phyloP scores from a whole-genome alignment of 768 basidiomycete genomes.

The Podaxis sp. region DNA sequence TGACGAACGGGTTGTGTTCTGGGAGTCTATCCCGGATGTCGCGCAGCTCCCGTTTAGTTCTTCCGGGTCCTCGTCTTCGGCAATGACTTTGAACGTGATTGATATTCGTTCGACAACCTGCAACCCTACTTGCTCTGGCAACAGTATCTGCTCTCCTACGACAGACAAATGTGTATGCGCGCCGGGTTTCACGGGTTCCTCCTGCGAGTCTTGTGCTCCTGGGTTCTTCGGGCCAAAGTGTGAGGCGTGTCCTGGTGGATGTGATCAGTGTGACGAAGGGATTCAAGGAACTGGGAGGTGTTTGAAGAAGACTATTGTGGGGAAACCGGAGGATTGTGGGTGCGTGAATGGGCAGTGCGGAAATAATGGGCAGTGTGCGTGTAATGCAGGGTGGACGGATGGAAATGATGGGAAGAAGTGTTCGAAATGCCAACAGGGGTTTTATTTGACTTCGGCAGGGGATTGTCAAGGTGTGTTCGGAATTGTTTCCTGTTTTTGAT shows the following conservation, averaged over 20 bases:
- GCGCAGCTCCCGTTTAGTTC: constrained; percentile 53
- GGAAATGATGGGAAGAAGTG: constrained; percentile 75
- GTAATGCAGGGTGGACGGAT: constrained; percentile 75
- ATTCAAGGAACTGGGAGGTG: constrained; percentile 78
- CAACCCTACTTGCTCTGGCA: constrained; percentile 71
- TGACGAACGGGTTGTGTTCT: constrained; percentile 64
- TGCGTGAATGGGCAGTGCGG: constrained; percentile 82
- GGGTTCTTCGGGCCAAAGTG: constrained; percentile 80
- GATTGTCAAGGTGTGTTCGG: constrained; percentile 64
- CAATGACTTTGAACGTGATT: constrained; percentile 56
- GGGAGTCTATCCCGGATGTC: constrained; percentile 78
- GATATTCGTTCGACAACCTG: constrained; percentile 75
- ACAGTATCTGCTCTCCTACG: constrained; percentile 63
- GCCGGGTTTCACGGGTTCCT: constrained; percentile 71
- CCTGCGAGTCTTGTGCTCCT: constrained; percentile 74
- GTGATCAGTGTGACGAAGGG: constrained; percentile 75
- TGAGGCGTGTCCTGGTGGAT: constrained; percentile 66
- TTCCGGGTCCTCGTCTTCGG: constrained; percentile 23
- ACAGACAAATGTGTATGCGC: constrained; percentile 73
- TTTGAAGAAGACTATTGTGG: constrained; percentile 48
- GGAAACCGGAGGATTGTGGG: constrained; percentile 69
- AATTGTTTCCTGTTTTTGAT: constrained; percentile 7
- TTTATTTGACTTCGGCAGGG: constrained; percentile 68
- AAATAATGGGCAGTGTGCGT: constrained; percentile 66
- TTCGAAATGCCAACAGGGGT: constrained; percentile 71